Evolutionary conservation across 352 stramenopile species (phyloP).

Genomic region (Phytopythium chamaehyphon): DNA sequence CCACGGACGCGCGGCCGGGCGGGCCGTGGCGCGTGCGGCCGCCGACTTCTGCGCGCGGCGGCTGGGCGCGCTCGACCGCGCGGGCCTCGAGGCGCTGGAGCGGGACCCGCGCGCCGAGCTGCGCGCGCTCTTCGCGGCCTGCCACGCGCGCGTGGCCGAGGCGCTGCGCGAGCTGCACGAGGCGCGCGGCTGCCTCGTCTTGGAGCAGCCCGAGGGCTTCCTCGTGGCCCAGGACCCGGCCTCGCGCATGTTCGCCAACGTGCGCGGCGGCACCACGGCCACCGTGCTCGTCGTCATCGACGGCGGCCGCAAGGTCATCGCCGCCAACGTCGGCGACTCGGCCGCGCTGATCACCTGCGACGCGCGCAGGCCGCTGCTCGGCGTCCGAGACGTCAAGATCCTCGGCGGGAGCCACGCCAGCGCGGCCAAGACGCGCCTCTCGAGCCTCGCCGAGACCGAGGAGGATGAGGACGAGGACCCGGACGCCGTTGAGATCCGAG

Average conservation of each 20-base stretch:
- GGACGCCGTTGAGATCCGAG: conserved; percentile 11
- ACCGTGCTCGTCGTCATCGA: conserved; percentile 79
- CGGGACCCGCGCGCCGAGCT: conserved; percentile 48
- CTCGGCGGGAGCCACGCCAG: neutral
- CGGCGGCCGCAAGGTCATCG: conserved; percentile 61
- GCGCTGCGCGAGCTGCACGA: conserved; percentile 66
- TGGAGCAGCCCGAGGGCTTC: conserved; percentile 53
- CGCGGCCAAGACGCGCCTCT: conserved; percentile 10
- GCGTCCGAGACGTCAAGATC: conserved; percentile 25
- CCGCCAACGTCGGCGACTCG: conserved; percentile 85
- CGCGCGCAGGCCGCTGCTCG: conserved; percentile 15
- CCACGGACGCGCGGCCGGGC: conserved; percentile 75
- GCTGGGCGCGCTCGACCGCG: conserved; percentile 38
- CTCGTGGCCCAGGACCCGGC: conserved; percentile 42
- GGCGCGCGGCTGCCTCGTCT: conserved; percentile 44
- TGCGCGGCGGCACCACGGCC: conserved; percentile 87
- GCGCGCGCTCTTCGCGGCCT: conserved; percentile 42
- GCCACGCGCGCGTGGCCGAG: conserved; percentile 59
- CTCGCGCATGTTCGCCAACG: conserved; percentile 44
- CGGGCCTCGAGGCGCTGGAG: conserved; percentile 51
- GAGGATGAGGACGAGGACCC: conserved; percentile 10
- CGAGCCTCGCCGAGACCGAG: conserved; percentile 6
- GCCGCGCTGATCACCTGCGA: conserved; percentile 31
- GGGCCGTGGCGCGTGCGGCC: conserved; percentile 58
- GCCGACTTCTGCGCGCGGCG: conserved; percentile 59